phyloP scores from a whole-genome alignment of 306 rosid species.

The Cucumis melo region DNA sequence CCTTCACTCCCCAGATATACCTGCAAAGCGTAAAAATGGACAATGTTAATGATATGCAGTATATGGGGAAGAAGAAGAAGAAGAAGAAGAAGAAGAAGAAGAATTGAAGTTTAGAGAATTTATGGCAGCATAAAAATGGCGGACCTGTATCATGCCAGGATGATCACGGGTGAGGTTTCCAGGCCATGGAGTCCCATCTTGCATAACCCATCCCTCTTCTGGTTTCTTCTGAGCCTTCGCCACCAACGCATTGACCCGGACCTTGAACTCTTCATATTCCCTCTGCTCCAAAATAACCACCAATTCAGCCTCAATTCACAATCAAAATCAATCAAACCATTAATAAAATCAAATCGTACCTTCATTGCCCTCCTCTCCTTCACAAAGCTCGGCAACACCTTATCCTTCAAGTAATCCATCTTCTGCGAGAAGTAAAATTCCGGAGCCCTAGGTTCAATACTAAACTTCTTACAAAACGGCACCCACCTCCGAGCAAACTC shows the following conservation, averaged over 20 bases:
- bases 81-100: neutral
- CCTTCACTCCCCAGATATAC: constrained; percentile 81
- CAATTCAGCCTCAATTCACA: neutral
- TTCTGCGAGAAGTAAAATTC: constrained; percentile 81
- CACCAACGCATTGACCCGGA: constrained; percentile 68
- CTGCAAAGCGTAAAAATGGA: constrained; percentile 19
- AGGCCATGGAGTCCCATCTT: constrained; percentile 96
- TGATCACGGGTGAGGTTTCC: constrained; percentile 81
- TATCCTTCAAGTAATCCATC: constrained; percentile 86
- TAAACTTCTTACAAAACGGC: constrained; percentile 71
- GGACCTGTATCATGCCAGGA: constrained; percentile 97
- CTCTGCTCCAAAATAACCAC: constrained; percentile 29
- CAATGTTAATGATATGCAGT: neutral
- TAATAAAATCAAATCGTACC: constrained; percentile 17
- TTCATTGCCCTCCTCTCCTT: constrained; percentile 94
- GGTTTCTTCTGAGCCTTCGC: constrained; percentile 85
- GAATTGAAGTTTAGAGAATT: neutral
- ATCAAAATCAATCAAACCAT: neutral
- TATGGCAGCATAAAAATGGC: neutral
- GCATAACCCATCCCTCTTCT: constrained; percentile 95
- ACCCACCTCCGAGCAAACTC: constrained; percentile 91
- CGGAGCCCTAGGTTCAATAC: constrained; percentile 77
- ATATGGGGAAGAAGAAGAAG: neutral
- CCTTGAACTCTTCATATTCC: constrained; percentile 95
- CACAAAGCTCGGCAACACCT: constrained; percentile 69